Conservation (phyloP, 1,139 yeast species). For the Scheffersomyces titani region DNA sequence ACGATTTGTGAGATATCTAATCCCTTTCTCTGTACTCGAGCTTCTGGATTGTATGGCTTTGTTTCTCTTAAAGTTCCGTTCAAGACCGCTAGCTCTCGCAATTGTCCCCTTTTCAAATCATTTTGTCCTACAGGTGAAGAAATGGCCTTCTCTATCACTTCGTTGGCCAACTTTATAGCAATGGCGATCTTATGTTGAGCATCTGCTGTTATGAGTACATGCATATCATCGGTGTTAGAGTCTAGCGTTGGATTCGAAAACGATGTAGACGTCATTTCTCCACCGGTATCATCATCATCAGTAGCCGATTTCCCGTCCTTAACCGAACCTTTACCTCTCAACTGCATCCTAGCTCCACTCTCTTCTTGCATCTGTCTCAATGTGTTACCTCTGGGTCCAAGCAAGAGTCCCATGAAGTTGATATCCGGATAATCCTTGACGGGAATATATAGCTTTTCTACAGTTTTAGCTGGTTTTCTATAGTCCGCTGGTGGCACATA, state of each 20-base stretch:
- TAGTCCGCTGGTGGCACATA: slow-evolving; percentile 83
- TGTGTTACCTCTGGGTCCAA: slow-evolving; percentile 97
- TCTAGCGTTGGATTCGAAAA: slow-evolving; percentile 26
- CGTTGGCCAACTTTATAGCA: slow-evolving; percentile 75
- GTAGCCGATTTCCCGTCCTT: slow-evolving; percentile 79
- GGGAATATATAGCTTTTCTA: slow-evolving; percentile 85
- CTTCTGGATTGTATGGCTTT: slow-evolving; percentile 70
- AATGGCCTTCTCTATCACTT: slow-evolving; percentile 79
- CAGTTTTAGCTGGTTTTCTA: slow-evolving; percentile 65
- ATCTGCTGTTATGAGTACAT: slow-evolving; percentile 86
- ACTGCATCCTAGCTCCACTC: slow-evolving; percentile 83
- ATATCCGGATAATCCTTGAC: slow-evolving; percentile 86
- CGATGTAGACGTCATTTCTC: slow-evolving; percentile 18
- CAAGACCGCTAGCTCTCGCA: slow-evolving; percentile 86
- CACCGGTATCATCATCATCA: slow-evolving; percentile 19
- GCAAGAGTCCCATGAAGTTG: slow-evolving; percentile 84
- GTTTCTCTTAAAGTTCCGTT: slow-evolving; percentile 91
- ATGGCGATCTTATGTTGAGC: slow-evolving; percentile 72
- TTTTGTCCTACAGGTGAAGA: slow-evolving; percentile 92
- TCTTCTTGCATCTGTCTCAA: slow-evolving; percentile 76
- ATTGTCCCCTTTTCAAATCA: slow-evolving; percentile 85
- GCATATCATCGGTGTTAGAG: slow-evolving; percentile 66
- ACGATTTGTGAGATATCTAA: slow-evolving; percentile 59
- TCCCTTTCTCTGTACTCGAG: slow-evolving; percentile 38
- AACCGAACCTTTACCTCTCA: slow-evolving; percentile 92